Evolutionary conservation across 2,329 filamentous ascomycete species (phyloP), one percentile per base, ranked within the genome.

Genomic region (Cladosporium sp.): DNA sequence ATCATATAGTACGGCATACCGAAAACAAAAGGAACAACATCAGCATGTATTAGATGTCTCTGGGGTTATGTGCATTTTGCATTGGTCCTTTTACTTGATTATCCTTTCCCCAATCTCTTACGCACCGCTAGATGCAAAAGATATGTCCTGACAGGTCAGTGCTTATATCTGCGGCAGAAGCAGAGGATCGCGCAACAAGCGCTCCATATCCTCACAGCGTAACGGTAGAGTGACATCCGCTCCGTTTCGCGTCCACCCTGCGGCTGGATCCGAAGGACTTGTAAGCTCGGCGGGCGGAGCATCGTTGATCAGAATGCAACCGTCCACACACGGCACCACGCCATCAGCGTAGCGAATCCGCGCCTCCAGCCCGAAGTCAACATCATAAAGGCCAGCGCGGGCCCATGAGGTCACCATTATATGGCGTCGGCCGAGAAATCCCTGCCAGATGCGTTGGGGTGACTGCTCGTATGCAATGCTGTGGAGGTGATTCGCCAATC

Each of bases 381-480:
- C 31, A 49, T 62, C 58, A 18, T 66, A 66, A 3, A 66, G 33
- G 1, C 58, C 64, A 2, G 64, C 64, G 10, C 58, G 57, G 29
- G 64, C 64, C 64, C 64, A 65, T 1, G 64, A 62, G 16, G 64
- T 65, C 10, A 56, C 58, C n/a, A 66, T 26, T 16, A 56, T 62
- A 11, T 66, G 64, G 16, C 37, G 37, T 35, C 40, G 58, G 14
- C 58, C 64, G 14, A 66, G 23, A 31, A 66, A 62, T 1, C 46
- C 64, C 28, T 66, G 64, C 64, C 64, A 66, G 46, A 66, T 55
- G 2, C 64, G 57, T 23, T 63, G 64, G 10, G 64, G 64, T 3
- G 64, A 65, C 37, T 55, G 62, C 35, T 65, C 64, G 28, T 55
- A 65, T n/a, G 64, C 64, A 26, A 65, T 65, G 18, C 56, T 61